A percentile compares a stretch with the other conserved stretches of the same genome.
phyloP scores from a whole-genome alignment of 495 filamentous ascomycete species.

The Entonaema liquescens region DNA sequence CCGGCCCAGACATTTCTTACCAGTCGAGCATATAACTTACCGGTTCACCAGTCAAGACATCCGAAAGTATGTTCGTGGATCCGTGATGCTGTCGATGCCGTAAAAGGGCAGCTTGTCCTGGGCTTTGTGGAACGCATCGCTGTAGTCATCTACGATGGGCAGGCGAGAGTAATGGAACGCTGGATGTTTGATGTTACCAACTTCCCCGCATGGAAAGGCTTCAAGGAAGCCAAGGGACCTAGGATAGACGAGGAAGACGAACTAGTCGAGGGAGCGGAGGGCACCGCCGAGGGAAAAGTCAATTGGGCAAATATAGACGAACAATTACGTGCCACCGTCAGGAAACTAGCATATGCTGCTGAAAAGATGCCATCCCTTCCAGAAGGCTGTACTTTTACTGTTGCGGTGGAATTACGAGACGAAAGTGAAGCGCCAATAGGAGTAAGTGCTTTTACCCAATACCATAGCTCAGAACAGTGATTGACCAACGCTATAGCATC shows the following conservation, averaged over 20 bases:
- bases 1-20: constrained; percentile 81
- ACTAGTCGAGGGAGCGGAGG: constrained; percentile 13
- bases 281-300: constrained; percentile 31
- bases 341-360: constrained; percentile 62
- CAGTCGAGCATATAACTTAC: constrained; percentile 85
- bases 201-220: constrained; percentile 72
- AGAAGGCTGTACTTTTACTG: constrained; percentile 80
- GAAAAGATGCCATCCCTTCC: constrained; percentile 72
- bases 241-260: constrained; percentile 35
- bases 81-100: constrained; percentile 78
- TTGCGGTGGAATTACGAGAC: constrained; percentile 84
- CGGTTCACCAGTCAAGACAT: constrained; percentile 88
- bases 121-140: constrained; percentile 72
- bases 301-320: constrained; percentile 57
- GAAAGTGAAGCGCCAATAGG: constrained; percentile 78
- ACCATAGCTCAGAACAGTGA: not conserved
- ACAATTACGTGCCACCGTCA: constrained; percentile 60
- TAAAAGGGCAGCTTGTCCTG: constrained; percentile 76
- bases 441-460: constrained; percentile 47
- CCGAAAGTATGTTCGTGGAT: constrained; percentile 93
- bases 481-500: constrained; percentile 51
- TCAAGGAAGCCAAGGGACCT: constrained; percentile 15
- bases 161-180: constrained; percentile 70
- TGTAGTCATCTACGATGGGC: constrained; percentile 72
- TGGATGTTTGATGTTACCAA: constrained; percentile 83